Conservation (phyloP, 1,284 basidiomycete genomes). For the Tylopilus orsonianus region DNA sequence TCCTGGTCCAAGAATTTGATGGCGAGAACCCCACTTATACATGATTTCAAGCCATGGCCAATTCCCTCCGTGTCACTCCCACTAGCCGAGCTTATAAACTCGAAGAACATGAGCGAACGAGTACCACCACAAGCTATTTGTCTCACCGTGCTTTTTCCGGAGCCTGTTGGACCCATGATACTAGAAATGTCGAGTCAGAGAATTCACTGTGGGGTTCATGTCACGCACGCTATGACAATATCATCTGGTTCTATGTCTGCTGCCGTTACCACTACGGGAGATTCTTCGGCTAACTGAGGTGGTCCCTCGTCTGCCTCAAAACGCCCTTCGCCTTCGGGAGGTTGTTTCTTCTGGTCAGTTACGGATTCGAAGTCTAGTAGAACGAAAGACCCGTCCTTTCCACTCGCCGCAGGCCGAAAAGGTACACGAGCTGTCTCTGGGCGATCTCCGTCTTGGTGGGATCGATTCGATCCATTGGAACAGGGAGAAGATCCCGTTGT, state of each 20-base stretch:
- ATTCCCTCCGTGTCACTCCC: conserved; percentile 5
- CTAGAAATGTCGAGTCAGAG: conserved; percentile 1
- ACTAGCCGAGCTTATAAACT: conserved; percentile 28
- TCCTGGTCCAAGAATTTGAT: conserved; percentile 6
- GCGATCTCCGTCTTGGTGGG: too few species aligned
- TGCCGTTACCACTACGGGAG: background rate
- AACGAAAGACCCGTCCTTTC: too few species aligned
- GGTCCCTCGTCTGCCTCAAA: too few species aligned
- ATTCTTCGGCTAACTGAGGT: background rate
- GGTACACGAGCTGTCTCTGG: too few species aligned
- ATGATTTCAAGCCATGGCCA: conserved; percentile 15
- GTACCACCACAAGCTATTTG: background rate
- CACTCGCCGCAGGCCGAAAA: too few species aligned
- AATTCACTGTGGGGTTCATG: background rate
- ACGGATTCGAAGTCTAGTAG: too few species aligned
- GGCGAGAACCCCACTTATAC: conserved; percentile 15
- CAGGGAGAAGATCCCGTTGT: too few species aligned
- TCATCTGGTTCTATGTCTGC: conserved; percentile 1
- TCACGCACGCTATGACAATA: conserved; percentile 16
- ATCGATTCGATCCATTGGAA: too few species aligned
- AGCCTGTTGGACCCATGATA: conserved; percentile 18
- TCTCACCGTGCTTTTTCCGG: conserved; percentile 13
- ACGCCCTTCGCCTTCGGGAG: too few species aligned
- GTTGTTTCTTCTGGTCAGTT: too few species aligned
- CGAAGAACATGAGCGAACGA: background rate